Percentiles rank a stretch among this genome's conserved stretches.
phyloP scores from a whole-genome alignment of 1,284 basidiomycete species.

The Naganishia sp. region DNA sequence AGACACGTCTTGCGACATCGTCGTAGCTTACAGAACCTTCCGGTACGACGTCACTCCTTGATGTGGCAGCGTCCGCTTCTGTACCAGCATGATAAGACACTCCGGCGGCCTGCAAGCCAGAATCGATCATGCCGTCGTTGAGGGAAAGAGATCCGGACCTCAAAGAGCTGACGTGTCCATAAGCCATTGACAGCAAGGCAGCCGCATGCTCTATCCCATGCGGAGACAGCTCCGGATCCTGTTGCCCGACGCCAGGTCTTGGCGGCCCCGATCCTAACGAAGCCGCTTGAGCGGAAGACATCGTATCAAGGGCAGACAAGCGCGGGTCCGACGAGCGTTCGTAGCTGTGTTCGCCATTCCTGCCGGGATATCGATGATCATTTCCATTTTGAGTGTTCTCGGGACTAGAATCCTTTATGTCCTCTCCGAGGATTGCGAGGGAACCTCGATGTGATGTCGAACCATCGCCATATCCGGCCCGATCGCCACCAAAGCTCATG shows the following conservation, averaged over 20 bases:
- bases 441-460: slow-evolving; percentile 11
- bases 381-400: neutral
- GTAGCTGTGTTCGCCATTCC: slow-evolving; percentile 23
- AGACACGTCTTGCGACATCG: slow-evolving; percentile 37
- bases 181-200: slow-evolving; percentile 52
- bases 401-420: neutral
- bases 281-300: neutral
- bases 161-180: slow-evolving; percentile 35
- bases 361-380: slow-evolving; percentile 7
- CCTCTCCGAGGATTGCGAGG: neutral
- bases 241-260: neutral
- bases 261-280: neutral
- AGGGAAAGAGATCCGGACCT: slow-evolving; percentile 10
- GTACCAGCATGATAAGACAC: slow-evolving; percentile 38
- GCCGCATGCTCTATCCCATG: slow-evolving; percentile 53
- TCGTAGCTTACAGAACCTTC: slow-evolving; percentile 32
- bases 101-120: slow-evolving; percentile 2
- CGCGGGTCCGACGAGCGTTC: slow-evolving; percentile 21
- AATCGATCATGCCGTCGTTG: slow-evolving; percentile 10
- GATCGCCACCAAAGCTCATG: slow-evolving; percentile 7
- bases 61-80: neutral
- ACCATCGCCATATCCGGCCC: neutral
- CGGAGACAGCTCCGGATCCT: slow-evolving; percentile 8
- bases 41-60: neutral
- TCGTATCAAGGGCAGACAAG: neutral